These are phyloP conservation scores for Trichomonas vaginalis DNA, from an alignment of 208 protist species.

Conservation along the genomic window DNA sequence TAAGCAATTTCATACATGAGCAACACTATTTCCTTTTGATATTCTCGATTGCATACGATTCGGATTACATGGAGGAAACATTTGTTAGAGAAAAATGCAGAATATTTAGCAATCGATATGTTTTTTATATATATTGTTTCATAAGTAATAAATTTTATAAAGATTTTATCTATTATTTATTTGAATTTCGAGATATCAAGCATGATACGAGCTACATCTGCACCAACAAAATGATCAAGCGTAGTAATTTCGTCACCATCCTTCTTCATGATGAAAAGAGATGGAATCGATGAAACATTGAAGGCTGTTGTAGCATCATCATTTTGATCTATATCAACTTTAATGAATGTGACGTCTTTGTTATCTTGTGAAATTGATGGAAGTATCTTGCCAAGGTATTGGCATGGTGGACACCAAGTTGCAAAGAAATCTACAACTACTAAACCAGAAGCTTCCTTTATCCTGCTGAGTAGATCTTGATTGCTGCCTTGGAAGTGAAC, in stretches of 20 bases:
- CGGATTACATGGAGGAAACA: too few species aligned
- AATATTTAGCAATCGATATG: too few species aligned
- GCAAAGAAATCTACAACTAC: background rate
- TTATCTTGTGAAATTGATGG: background rate
- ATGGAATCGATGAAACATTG: background rate
- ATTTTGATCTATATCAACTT: background rate
- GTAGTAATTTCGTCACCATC: background rate
- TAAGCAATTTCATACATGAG: too few species aligned
- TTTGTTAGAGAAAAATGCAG: too few species aligned
- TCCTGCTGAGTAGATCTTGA: too few species aligned
- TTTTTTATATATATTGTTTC: too few species aligned
- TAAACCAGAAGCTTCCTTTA: background rate
- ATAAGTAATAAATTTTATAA: background rate
- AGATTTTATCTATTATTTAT: background rate
- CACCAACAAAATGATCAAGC: background rate
- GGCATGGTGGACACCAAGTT: background rate
- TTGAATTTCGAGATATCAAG: background rate
- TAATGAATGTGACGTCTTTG: background rate
- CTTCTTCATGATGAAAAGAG: background rate
- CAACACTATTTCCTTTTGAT: too few species aligned
- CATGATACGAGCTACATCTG: background rate
- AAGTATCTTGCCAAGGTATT: background rate
- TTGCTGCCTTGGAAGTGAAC: too few species aligned
- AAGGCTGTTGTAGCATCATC: background rate
- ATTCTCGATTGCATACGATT: too few species aligned